Evolutionary conservation across 345 rosid genomes (phyloP).

Genomic region (Passiflora organensis): DNA sequence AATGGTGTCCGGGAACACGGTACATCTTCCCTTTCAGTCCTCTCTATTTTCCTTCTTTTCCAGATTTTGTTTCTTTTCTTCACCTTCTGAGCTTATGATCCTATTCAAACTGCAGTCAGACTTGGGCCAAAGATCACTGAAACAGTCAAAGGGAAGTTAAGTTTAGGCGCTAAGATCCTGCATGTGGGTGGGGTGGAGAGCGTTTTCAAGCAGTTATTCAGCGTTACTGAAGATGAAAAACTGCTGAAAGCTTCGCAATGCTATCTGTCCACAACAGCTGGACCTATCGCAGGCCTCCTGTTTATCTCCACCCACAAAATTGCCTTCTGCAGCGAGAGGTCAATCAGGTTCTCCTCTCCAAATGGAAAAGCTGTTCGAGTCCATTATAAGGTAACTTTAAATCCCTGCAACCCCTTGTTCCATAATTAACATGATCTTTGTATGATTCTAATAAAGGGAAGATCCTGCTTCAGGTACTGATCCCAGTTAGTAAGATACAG

Average conservation of each 20-base stretch:
- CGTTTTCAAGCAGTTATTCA: conserved; percentile 37
- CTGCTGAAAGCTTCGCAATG: conserved; percentile 43
- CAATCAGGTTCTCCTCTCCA: conserved; percentile 31
- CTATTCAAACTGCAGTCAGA: conserved; percentile 35
- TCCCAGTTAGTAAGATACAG: conserved; percentile 55
- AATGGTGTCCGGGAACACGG: conserved; percentile 49
- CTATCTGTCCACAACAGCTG: conserved; percentile 42
- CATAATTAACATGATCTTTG: too few relatives aligned
- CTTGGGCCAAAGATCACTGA: conserved; percentile 37
- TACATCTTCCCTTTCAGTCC: not conserved
- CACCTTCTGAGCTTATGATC: too few relatives aligned
- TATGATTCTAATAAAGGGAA: not conserved
- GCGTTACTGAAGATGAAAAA: conserved; percentile 32
- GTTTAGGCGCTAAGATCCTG: conserved; percentile 38
- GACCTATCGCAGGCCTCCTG: conserved; percentile 50
- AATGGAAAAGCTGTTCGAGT: conserved; percentile 27
- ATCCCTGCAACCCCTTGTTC: not conserved
- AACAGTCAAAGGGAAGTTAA: conserved; percentile 46
- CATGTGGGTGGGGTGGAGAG: conserved; percentile 42
- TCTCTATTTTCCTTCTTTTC: not conserved
- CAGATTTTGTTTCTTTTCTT: not conserved
- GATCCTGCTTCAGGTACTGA: conserved; percentile 30
- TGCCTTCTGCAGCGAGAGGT: conserved; percentile 49
- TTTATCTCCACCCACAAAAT: conserved; percentile 37
- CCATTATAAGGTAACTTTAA: conserved; percentile 32